A percentile compares a stretch with the other conserved stretches of the same genome.
These are phyloP conservation scores for Paramyrothecium roridum DNA, from an alignment of 2,329 filamentous ascomycete genomes.

Conservation along the genomic window DNA sequence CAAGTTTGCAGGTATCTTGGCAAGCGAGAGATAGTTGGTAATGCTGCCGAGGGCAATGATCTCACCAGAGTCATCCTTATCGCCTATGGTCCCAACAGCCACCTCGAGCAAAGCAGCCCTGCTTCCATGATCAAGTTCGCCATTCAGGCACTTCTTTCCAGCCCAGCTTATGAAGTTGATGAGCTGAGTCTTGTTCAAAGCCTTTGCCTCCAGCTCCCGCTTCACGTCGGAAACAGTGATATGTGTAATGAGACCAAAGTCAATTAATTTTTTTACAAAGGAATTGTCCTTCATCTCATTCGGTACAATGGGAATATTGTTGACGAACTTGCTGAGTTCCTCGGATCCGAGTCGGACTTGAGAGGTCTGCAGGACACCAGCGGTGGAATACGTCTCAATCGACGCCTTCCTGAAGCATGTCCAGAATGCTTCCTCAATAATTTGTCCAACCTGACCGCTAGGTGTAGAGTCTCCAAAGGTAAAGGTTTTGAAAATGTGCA, in stretches of 20 bases:
- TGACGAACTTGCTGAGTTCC: slow-evolving; percentile 69
- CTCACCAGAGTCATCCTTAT: slow-evolving; percentile 59
- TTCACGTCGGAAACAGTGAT: slow-evolving; percentile 87
- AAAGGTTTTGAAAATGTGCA: slow-evolving; percentile 84
- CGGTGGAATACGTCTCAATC: slow-evolving; percentile 85
- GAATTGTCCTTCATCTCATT: slow-evolving; percentile 68
- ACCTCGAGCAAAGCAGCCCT: slow-evolving; percentile 73
- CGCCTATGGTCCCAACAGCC: slow-evolving; percentile 68
- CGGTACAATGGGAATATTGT: slow-evolving; percentile 83
- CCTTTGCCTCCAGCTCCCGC: slow-evolving; percentile 76
- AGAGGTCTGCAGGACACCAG: slow-evolving; percentile 80
- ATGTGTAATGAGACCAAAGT: slow-evolving; percentile 82
- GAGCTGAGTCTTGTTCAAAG: slow-evolving; percentile 75
- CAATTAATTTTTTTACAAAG: slow-evolving; percentile 77
- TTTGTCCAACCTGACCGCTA: slow-evolving; percentile 75
- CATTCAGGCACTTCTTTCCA: slow-evolving; percentile 65
- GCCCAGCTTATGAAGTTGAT: slow-evolving; percentile 83
- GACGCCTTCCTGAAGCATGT: slow-evolving; percentile 77
- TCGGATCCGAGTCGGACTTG: slow-evolving; percentile 74
- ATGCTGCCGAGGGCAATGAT: slow-evolving; percentile 78
- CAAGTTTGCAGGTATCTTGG: slow-evolving; percentile 75
- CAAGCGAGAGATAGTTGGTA: slow-evolving; percentile 69
- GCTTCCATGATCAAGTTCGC: slow-evolving; percentile 67
- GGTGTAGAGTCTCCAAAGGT: slow-evolving; percentile 89
- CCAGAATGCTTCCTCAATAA: slow-evolving; percentile 96